Percentiles rank a stretch among this genome's conserved stretches.
phyloP scores from a whole-genome alignment of 176 grass and related monocot genomes.

The Cymbopogon citratus region DNA sequence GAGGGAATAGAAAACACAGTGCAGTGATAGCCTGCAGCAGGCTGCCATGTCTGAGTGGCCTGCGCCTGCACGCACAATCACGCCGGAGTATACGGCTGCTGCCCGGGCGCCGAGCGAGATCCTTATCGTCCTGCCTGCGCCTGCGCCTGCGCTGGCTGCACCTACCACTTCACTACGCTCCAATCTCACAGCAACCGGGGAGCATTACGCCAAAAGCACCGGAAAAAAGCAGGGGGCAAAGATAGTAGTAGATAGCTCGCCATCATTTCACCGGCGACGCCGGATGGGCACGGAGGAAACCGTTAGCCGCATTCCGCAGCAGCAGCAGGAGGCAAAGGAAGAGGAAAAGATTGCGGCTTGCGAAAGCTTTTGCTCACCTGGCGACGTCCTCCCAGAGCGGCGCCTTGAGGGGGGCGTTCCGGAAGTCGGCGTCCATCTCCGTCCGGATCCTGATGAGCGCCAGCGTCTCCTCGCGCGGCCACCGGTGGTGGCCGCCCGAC shows the following conservation, averaged over 20 bases:
- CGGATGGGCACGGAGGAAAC: constrained; percentile 26
- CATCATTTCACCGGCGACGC: constrained; percentile 38
- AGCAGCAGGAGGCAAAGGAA: neutral
- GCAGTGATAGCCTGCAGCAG: constrained; percentile 4
- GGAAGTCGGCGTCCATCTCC: constrained; percentile 90
- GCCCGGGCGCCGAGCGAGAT: constrained; percentile 34
- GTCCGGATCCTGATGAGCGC: constrained; percentile 94
- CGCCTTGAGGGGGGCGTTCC: constrained; percentile 76
- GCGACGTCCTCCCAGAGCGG: constrained; percentile 93
- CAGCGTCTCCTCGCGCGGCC: constrained; percentile 89
- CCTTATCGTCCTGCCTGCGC: constrained; percentile 13
- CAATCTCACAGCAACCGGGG: constrained; percentile 15
- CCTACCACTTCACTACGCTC: constrained; percentile 4
- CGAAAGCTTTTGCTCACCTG: constrained; percentile 33
- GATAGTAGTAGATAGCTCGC: constrained; percentile 7
- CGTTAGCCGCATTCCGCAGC: constrained; percentile 26
- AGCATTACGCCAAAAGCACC: constrained; percentile 23
- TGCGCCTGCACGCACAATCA: constrained; percentile 25
- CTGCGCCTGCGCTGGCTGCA: neutral
- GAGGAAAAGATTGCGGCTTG: neutral
- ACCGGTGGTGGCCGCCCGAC: constrained; percentile 41
- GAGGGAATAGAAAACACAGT: constrained; percentile 21
- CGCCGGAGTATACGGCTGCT: constrained; percentile 25
- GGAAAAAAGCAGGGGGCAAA: neutral
- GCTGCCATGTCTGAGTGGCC: constrained; percentile 18